Conservation (phyloP, 2,329 filamentous ascomycete species). For the Capronia epimyces region DNA sequence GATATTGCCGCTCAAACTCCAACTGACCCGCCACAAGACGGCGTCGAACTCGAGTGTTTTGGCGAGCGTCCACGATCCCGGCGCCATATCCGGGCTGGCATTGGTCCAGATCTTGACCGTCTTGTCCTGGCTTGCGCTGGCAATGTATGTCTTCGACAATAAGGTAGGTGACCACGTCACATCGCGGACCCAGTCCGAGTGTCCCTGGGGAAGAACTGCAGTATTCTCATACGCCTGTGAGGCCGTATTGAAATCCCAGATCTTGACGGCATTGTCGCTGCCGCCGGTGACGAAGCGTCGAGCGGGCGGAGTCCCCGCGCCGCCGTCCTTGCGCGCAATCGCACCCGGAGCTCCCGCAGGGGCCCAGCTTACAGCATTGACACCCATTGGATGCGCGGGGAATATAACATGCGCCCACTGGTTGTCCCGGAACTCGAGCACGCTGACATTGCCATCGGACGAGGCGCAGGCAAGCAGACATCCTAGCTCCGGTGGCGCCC, state of each 20-base stretch:
- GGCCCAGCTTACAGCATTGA: slow-evolving; percentile 94
- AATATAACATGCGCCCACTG: slow-evolving; percentile 86
- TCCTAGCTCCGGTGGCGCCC: slow-evolving; percentile 94
- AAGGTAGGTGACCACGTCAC: slow-evolving; percentile 96
- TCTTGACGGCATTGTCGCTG: slow-evolving; percentile 86
- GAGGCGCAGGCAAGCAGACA: slow-evolving; percentile 92
- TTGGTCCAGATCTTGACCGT: slow-evolving; percentile 92
- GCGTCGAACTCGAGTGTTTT: slow-evolving; percentile 84
- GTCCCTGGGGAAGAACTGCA: slow-evolving; percentile 62
- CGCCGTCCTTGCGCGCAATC: slow-evolving; percentile 67
- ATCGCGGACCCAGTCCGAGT: slow-evolving; percentile 94
- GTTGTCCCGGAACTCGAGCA: slow-evolving; percentile 96
- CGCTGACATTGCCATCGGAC: slow-evolving; percentile 85
- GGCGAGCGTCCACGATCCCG: slow-evolving; percentile 66
- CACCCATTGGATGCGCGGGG: slow-evolving; percentile 84
- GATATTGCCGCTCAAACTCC: slow-evolving; percentile 95
- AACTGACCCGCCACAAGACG: slow-evolving; percentile 92
- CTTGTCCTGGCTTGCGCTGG: slow-evolving; percentile 91
- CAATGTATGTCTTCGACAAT: slow-evolving; percentile 93
- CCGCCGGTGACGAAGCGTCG: slow-evolving; percentile 90
- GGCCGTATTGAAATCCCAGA: slow-evolving; percentile 74
- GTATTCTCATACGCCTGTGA: slow-evolving; percentile 49
- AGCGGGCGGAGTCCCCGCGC: slow-evolving; percentile 48
- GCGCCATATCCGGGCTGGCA: slow-evolving; percentile 55
- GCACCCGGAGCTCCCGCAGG: slow-evolving; percentile 78